phyloP scores from a whole-genome alignment of 176 grass and related monocot species.

The Otatea glauca region DNA sequence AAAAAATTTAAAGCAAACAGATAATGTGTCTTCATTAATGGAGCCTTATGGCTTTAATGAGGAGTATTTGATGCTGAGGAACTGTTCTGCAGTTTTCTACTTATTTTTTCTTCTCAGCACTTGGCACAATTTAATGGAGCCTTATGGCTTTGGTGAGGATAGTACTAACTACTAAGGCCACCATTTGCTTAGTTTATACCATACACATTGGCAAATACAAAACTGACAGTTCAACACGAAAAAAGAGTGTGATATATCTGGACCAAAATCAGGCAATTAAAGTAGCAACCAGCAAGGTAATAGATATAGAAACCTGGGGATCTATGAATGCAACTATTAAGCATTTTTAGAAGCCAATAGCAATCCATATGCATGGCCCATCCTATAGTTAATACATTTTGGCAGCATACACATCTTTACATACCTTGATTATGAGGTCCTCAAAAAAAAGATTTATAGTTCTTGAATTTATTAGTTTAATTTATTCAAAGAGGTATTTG shows the following conservation, averaged over 20 bases:
- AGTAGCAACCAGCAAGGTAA: not conserved
- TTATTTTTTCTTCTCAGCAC: not conserved
- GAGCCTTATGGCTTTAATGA: no score
- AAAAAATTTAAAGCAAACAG: not conserved
- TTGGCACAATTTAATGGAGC: conserved; percentile 3
- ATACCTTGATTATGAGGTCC: not conserved
- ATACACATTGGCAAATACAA: not conserved
- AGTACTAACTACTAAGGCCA: not conserved
- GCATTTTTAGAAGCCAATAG: not conserved
- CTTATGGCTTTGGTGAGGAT: not conserved
- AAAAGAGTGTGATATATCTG: not conserved
- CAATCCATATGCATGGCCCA: not conserved
- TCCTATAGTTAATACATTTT: not conserved
- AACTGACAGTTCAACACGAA: not conserved
- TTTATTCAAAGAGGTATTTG: not conserved
- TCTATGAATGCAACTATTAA: not conserved
- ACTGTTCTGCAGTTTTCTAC: not conserved
- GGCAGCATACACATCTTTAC: not conserved
- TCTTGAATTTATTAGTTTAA: not conserved
- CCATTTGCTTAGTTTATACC: not conserved
- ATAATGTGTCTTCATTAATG: not conserved
- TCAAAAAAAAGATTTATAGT: not conserved
- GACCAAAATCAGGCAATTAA: conserved; percentile 14
- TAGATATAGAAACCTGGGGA: not conserved
- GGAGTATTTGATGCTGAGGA: not conserved